A percentile compares a stretch with the other conserved stretches of the same genome.
Conservation (phyloP, 345 rosid species). For the Turritis glabra region DNA sequence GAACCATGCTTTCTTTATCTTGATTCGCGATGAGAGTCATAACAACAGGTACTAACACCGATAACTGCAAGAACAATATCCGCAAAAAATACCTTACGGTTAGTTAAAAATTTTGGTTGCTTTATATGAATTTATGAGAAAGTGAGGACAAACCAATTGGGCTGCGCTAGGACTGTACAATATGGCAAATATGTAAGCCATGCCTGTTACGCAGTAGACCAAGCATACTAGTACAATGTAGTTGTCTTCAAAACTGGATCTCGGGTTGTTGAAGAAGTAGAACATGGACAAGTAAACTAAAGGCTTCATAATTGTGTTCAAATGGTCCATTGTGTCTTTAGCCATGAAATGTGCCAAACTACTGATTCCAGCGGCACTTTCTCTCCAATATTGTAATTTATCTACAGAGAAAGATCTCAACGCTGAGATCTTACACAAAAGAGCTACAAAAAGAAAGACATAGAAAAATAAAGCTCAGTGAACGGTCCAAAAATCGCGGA, state of each 20-base stretch:
- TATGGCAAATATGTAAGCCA: constrained; percentile 82
- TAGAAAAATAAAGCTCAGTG: neutral
- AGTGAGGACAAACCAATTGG: constrained; percentile 59
- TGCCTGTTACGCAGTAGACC: constrained; percentile 85
- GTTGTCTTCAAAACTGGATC: constrained; percentile 75
- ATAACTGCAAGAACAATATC: constrained; percentile 51
- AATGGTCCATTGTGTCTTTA: constrained; percentile 74
- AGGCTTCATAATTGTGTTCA: constrained; percentile 72
- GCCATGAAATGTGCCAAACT: constrained; percentile 81
- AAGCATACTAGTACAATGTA: constrained; percentile 66
- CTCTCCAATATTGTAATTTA: constrained; percentile 76
- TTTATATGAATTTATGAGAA: constrained; percentile 2
- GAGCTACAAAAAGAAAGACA: constrained; percentile 50
- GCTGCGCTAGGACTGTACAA: constrained; percentile 67
- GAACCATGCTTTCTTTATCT: constrained; percentile 46
- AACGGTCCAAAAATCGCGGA: neutral
- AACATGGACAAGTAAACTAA: constrained; percentile 83
- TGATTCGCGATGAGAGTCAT: constrained; percentile 76
- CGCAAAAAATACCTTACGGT: neutral
- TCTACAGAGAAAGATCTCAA: constrained; percentile 75
- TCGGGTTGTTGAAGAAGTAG: constrained; percentile 90
- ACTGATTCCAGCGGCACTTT: constrained; percentile 76
- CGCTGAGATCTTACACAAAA: constrained; percentile 78
- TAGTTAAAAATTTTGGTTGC: neutral
- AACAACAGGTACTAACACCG: constrained; percentile 84